Evolutionary conservation across 768 basidiomycete species (phyloP), one percentile per base, ranked within the genome.

Genomic region (Boletus reticuloceps): DNA sequence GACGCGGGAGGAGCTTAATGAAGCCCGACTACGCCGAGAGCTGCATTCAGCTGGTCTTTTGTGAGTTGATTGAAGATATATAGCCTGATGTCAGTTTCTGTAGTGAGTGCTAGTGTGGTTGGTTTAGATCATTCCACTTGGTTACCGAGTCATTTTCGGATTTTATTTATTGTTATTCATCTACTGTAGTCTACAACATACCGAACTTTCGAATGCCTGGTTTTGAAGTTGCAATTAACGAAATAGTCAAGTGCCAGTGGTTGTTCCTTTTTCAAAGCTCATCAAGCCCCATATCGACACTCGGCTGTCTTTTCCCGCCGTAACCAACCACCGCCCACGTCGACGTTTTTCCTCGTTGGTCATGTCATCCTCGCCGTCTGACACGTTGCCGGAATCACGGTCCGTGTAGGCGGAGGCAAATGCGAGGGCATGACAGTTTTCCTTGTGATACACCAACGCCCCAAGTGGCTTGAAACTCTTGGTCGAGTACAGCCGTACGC

Each of bases 401-500:
- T 50, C 54, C 54, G 57, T 12, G 12, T 51, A 57, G 7, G 56
- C 40, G 32, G 73, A 64, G 20, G 88, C 85, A 65, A 98, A 98
- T 4, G 82, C 78, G 19, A 97, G 61, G 5, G 82, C 79, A 60
- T 95, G 90, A 54, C 90, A 88, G 14, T 79, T 81, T 10, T 80
- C 78, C 58, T 91, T 89, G 74, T 98, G 96, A 66, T 92, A 91
- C 25, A 75, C 75, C 8, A 98, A 77, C 5, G 87, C 88, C 6
- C 96, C 96, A 8, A 99, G 85, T 0, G 88, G 72, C 61, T 91
- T 94, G 69, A 94, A 79, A 6, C 82, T 79, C 60, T 84, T 86
- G 3, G 91, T 86, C 0, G 93, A 89, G 71, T 89, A 94, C 9
- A 98, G 74, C 0, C 92, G 84, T 17, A 95, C 77, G 54, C 93